phyloP scores from a whole-genome alignment of 1,284 basidiomycete genomes.

The Ganoderma leucocontextum region DNA sequence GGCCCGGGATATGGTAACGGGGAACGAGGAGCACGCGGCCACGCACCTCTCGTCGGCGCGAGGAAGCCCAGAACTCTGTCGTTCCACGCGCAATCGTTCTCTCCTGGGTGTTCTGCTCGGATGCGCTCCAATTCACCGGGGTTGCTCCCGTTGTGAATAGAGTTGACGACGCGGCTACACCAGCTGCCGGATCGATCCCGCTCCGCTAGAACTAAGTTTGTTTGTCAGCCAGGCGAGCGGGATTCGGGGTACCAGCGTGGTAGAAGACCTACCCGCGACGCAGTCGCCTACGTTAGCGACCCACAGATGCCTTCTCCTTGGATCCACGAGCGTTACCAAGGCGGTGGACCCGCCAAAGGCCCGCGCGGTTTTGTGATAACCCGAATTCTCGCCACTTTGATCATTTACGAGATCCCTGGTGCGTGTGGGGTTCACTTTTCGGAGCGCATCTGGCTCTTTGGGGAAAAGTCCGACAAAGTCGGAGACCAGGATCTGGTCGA shows the following conservation, averaged over 20 bases:
- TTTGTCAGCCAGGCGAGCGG: slow-evolving; percentile 20
- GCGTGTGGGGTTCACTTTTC: slow-evolving; percentile 36
- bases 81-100: slow-evolving; percentile 56
- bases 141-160: slow-evolving; percentile 65
- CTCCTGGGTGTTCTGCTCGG: slow-evolving; percentile 60
- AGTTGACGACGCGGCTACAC: slow-evolving; percentile 53
- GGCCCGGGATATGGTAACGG: not conserved
- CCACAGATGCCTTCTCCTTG: slow-evolving; percentile 61
- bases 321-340: slow-evolving; percentile 63
- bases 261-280: slow-evolving; percentile 57
- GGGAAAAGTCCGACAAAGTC: slow-evolving; percentile 57
- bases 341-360: slow-evolving; percentile 72
- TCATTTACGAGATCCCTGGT: slow-evolving; percentile 40
- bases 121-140: slow-evolving; percentile 56
- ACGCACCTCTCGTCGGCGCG: slow-evolving; percentile 69
- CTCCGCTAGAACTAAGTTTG: slow-evolving; percentile 52
- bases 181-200: slow-evolving; percentile 49
- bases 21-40: slow-evolving; percentile 15
- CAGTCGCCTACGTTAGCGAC: slow-evolving; percentile 74
- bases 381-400: slow-evolving; percentile 34
- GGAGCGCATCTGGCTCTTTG: slow-evolving; percentile 35
- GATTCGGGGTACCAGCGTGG: slow-evolving; percentile 14
- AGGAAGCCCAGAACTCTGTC: slow-evolving; percentile 69
- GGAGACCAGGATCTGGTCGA: slow-evolving; percentile 54
- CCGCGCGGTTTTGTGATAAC: slow-evolving; percentile 47